Percentiles rank a stretch among this genome's conserved stretches.
These are phyloP conservation scores for Triadica sebifera DNA, from an alignment of 345 rosid genomes.

Conservation along the genomic window DNA sequence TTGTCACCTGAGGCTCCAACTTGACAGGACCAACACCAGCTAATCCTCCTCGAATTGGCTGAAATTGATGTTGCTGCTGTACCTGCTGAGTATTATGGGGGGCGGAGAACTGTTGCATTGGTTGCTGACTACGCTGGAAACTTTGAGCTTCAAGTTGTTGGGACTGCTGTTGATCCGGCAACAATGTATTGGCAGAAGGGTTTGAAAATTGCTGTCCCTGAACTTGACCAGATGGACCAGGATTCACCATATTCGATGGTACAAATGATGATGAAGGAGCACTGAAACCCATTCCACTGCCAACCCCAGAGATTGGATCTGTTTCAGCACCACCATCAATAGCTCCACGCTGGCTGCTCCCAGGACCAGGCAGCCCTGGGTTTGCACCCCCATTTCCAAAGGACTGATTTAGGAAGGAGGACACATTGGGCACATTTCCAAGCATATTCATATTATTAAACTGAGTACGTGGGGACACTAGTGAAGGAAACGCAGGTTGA, in stretches of 20 bases:
- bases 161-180: conserved; percentile 68
- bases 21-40: conserved; percentile 73
- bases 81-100: conserved; percentile 45
- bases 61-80: conserved; percentile 72
- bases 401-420: conserved; percentile 81
- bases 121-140: conserved; percentile 76
- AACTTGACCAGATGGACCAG: conserved; percentile 66
- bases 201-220: conserved; percentile 77
- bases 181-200: conserved; percentile 54
- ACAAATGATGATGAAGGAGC: conserved; percentile 58
- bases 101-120: conserved; percentile 60
- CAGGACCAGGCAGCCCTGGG: conserved; percentile 49
- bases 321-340: conserved; percentile 76
- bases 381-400: conserved; percentile 71
- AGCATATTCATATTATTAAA: conserved; percentile 71
- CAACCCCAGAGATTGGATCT: conserved; percentile 62
- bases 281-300: conserved; percentile 63
- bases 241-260: conserved; percentile 58
- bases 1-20: conserved; percentile 71
- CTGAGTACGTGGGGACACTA: conserved; percentile 70
- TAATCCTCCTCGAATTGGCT: conserved; percentile 59
- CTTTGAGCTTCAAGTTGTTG: conserved; percentile 63
- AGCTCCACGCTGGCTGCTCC: conserved; percentile 50
- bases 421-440: conserved; percentile 70
- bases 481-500: conserved; percentile 61